Percentiles rank a stretch among this genome's conserved stretches.
phyloP scores from a whole-genome alignment of 305 asterid species.

The Rubia tinctorum region DNA sequence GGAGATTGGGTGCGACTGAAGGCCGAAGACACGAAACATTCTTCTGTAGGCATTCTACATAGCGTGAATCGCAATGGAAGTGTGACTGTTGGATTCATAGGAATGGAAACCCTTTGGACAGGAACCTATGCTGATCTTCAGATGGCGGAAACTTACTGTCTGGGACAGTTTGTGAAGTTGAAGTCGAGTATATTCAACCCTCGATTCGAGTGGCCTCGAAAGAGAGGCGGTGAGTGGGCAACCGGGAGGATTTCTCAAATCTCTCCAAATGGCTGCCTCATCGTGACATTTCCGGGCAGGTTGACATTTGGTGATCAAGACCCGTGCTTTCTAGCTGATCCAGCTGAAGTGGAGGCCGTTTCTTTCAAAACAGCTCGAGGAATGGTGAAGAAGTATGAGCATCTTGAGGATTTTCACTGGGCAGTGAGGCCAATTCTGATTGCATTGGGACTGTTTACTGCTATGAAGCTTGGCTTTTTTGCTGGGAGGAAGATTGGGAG shows the following conservation, averaged over 20 bases:
- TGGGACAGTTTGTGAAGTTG: constrained; percentile 72
- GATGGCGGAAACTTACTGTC: constrained; percentile 71
- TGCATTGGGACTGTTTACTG: constrained; percentile 73
- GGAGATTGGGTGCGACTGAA: constrained; percentile 91
- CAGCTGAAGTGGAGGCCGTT: constrained; percentile 73
- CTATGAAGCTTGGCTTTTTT: constrained; percentile 63
- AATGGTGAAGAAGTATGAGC: constrained; percentile 73
- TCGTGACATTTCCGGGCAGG: constrained; percentile 68
- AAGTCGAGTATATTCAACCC: constrained; percentile 57
- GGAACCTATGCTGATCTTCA: constrained; percentile 69
- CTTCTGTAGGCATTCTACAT: constrained; percentile 75
- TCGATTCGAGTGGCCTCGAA: constrained; percentile 77
- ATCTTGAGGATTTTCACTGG: constrained; percentile 96
- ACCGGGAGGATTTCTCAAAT: constrained; percentile 62
- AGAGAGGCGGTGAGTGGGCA: constrained; percentile 61
- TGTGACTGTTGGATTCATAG: constrained; percentile 67
- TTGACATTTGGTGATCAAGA: constrained; percentile 39
- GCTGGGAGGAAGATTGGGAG: constrained; percentile 59
- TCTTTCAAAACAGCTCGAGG: constrained; percentile 56
- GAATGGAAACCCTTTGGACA: constrained; percentile 71
- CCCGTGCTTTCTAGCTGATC: constrained; percentile 59
- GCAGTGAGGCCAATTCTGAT: constrained; percentile 72
- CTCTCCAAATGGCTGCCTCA: constrained; percentile 78
- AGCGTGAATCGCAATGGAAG: constrained; percentile 58
- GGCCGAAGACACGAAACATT: constrained; percentile 66